A percentile compares a stretch with the other conserved stretches of the same genome.
Conservation (phyloP, 2,329 filamentous ascomycete genomes). For the Fusarium subglutinans region DNA sequence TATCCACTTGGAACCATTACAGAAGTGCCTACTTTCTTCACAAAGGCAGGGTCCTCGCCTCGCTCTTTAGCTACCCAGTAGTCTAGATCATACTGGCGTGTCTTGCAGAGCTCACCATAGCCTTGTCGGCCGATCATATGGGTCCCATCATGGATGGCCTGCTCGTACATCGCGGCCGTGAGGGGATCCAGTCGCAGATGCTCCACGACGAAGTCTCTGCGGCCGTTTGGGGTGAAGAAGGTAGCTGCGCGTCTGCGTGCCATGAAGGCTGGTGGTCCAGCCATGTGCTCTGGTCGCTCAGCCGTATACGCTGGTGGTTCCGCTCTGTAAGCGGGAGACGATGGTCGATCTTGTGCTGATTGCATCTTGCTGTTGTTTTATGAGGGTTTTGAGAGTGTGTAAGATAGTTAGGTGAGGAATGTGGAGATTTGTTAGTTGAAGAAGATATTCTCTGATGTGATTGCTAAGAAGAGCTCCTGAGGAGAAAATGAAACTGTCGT, state of each 20-base stretch:
- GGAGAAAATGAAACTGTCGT: neutral
- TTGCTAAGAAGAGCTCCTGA: neutral
- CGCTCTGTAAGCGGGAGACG: rapidly evolving
- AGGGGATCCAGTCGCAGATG: rapidly evolving
- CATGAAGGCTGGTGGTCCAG: neutral
- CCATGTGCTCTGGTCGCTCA: neutral
- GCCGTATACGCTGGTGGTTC: rapidly evolving
- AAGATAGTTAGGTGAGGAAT: rapidly evolving
- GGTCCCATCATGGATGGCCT: rapidly evolving
- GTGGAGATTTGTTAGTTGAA: neutral
- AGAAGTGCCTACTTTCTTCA: rapidly evolving
- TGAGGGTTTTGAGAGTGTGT: rapidly evolving
- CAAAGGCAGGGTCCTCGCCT: neutral
- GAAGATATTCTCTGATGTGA: neutral
- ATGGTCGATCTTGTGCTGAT: neutral
- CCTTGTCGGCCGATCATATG: neutral
- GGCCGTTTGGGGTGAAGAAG: neutral
- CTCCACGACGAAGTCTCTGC: neutral
- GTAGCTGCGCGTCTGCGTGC: neutral
- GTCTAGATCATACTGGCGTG: neutral
- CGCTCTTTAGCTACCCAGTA: neutral
- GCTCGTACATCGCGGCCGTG: neutral
- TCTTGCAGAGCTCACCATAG: neutral
- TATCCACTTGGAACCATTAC: neutral
- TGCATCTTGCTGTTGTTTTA: rapidly evolving